Conservation (phyloP, 148 eudicot genomes). For the Vaccinium myrtillus region DNA sequence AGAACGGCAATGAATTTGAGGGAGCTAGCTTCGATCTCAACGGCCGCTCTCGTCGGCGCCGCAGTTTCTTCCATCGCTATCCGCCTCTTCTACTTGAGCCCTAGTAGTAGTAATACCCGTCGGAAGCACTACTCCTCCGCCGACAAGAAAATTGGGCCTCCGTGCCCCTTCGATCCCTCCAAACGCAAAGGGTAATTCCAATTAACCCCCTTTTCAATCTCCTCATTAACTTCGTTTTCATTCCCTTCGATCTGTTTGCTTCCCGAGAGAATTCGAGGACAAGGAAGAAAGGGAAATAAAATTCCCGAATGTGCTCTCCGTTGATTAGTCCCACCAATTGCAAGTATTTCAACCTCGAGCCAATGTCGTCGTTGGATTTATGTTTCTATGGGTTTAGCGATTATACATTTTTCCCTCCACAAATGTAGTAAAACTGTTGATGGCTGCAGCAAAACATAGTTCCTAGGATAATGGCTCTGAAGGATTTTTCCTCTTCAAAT, state of each 20-base stretch:
- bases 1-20: slow-evolving; percentile 43
- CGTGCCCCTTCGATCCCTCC: slow-evolving; percentile 61
- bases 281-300: background rate
- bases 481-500: no score
- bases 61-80: slow-evolving; percentile 44
- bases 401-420: no score
- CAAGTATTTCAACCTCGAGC: background rate
- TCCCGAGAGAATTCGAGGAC: background rate
- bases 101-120: background rate
- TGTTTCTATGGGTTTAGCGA: background rate
- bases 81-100: slow-evolving; percentile 40
- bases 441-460: no score
- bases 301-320: background rate
- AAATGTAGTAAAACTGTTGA: no score
- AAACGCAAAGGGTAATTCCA: slow-evolving; percentile 60
- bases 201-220: background rate
- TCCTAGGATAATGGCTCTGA: no score
- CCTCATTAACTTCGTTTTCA: background rate
- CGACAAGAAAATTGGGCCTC: slow-evolving; percentile 18
- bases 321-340: background rate
- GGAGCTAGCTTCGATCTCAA: slow-evolving; percentile 46
- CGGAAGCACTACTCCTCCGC: slow-evolving; percentile 16
- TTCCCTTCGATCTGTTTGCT: background rate
- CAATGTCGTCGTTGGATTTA: background rate
- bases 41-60: slow-evolving; percentile 59